These are phyloP conservation scores for Lactarius pseudohatsudake DNA, from an alignment of 768 basidiomycete species.

Conservation along the genomic window DNA sequence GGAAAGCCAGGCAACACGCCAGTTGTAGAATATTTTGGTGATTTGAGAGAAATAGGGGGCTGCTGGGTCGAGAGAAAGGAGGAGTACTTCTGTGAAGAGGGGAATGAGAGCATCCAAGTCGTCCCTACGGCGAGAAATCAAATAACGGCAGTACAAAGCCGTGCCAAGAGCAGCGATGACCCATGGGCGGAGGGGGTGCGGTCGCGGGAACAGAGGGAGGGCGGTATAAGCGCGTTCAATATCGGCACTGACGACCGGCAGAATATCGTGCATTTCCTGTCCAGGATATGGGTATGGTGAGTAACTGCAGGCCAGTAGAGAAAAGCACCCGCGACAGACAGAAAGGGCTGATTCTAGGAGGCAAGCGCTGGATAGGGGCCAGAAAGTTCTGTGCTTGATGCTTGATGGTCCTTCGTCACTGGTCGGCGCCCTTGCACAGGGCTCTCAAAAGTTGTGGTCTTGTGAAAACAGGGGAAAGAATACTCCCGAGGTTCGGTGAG, in stretches of 20 bases:
- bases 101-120: constrained; percentile 10
- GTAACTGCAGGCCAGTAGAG: not conserved
- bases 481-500: too few relatives aligned
- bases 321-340: constrained; percentile 4
- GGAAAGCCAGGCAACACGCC: not conserved
- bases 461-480: too few relatives aligned
- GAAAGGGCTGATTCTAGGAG: too few relatives aligned
- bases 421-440: too few relatives aligned
- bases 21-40: constrained; percentile 10
- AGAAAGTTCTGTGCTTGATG: too few relatives aligned
- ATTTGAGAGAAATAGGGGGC: not conserved
- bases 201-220: not conserved
- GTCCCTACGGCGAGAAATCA: not conserved
- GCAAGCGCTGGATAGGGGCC: too few relatives aligned
- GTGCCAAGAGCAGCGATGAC: constrained; percentile 1
- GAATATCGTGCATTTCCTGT: not conserved
- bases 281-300: not conserved
- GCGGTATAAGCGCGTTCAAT: not conserved
- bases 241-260: not conserved
- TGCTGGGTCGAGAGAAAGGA: constrained; percentile 2
- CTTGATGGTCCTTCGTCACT: too few relatives aligned
- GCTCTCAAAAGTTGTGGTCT: too few relatives aligned
- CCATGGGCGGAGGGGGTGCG: constrained; percentile 3
- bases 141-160: constrained; percentile 3
- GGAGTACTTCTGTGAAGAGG: constrained; percentile 15